Conservation (phyloP, 768 basidiomycete genomes). For the Calocera cornea region DNA sequence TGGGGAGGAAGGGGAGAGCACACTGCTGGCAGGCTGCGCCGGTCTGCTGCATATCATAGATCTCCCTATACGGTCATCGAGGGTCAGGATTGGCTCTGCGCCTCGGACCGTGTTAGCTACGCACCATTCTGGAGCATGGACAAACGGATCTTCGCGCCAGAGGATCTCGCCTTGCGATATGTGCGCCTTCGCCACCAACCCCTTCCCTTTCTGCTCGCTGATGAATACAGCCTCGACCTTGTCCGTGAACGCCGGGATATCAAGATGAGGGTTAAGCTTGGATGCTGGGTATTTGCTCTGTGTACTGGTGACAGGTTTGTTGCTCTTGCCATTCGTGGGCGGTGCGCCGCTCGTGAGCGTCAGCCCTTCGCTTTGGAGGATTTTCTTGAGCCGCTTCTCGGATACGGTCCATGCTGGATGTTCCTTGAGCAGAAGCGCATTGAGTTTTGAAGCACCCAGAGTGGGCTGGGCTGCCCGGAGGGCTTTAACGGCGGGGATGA, state of each 20-base stretch:
- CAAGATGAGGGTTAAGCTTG: slow-evolving; percentile 46
- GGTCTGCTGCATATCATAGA: slow-evolving; percentile 50
- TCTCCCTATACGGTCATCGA: slow-evolving; percentile 39
- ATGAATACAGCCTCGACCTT: slow-evolving; percentile 59
- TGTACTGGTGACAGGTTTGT: neutral
- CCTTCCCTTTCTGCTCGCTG: slow-evolving; percentile 62
- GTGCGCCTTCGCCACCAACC: slow-evolving; percentile 54
- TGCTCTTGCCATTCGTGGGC: slow-evolving; percentile 12
- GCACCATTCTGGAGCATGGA: slow-evolving; percentile 49
- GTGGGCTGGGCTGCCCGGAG: slow-evolving; percentile 46
- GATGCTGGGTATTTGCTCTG: slow-evolving; percentile 42
- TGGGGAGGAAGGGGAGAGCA: slow-evolving; percentile 34
- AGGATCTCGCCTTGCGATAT: slow-evolving; percentile 60
- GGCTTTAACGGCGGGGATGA: slow-evolving; percentile 39
- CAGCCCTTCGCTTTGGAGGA: slow-evolving; percentile 48
- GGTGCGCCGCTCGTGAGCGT: slow-evolving; percentile 19
- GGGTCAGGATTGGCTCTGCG: neutral
- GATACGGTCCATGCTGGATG: slow-evolving; percentile 65
- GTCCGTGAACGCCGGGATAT: slow-evolving; percentile 46
- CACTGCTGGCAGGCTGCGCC: slow-evolving; percentile 59
- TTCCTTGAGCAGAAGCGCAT: slow-evolving; percentile 42
- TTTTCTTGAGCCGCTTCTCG: slow-evolving; percentile 67
- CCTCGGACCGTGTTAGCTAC: slow-evolving; percentile 15
- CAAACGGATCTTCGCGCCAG: slow-evolving; percentile 54
- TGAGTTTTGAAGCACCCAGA: slow-evolving; percentile 60